Evolutionary conservation across 768 basidiomycete genomes (phyloP), one percentile per base, ranked within the genome.

Genomic region (Sarcodon sp.): DNA sequence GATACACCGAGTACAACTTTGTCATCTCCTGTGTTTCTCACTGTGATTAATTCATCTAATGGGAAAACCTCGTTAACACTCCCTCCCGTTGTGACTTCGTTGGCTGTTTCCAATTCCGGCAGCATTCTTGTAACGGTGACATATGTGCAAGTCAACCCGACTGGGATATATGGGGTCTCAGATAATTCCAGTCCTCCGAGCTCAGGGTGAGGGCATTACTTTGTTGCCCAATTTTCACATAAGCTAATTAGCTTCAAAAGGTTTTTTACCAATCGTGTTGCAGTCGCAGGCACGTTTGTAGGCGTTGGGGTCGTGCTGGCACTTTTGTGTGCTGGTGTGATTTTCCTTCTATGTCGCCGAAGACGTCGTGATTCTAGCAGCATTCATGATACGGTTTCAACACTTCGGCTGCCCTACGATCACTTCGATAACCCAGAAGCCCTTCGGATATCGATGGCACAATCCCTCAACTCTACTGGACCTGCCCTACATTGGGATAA

Each of bases 221-320:
- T n/a, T 45, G 15, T 3, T 35, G 12, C 1, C 6, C 21, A 15
- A 3, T 32, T 11, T 15, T 33, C 18, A 39, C 12, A 44, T 6
- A 10, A 46, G 18, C 43, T 35, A 9, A 45, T 33, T 16, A 3
- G 32, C 18, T 13, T n/a, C 31, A 36, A 39, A 48, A 80, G 77
- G 9, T 81, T 87, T 64, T 75, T 87, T 54, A 64, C 67, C 43
- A 80, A 88, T 57, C 77, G 69, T 31, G 77, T 79, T 2, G 80
- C 79, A 8, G 79, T 87, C 3, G 77, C 79, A 1, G 86, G 82
- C 6, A 76, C 80, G n/a, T 88, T 89, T 60, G 69, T 83, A 6
- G 77, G 70, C 9, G 71, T 82, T 38, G 86, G 81, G 6, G 57
- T 89, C 16, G 63, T 72, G 35, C 65, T 71, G 5, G 69, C 74